phyloP scores from a whole-genome alignment of 2,329 filamentous ascomycete species.

The Tetracladium maxilliforme region DNA sequence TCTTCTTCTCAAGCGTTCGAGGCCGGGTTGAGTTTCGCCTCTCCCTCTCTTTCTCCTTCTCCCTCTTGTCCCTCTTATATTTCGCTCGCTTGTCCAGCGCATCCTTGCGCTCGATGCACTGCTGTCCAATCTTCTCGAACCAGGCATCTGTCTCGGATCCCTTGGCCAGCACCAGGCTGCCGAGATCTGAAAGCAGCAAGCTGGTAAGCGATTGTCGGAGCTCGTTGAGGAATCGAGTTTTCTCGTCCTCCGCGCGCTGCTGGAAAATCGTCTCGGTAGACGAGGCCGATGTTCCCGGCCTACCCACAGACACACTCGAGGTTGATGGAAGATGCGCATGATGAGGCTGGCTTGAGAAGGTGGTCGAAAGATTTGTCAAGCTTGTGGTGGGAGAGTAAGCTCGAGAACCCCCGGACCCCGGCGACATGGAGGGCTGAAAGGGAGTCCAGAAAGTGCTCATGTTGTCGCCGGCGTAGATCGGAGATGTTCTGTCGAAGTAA shows the following conservation, averaged over 20 bases:
- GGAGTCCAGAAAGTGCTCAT: conserved; percentile 81
- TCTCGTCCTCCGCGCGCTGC: conserved; percentile 43
- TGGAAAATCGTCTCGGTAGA: conserved; percentile 53
- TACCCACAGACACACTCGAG: too few species aligned
- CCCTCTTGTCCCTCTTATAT: conserved; percentile 14
- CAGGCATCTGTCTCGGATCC: conserved; percentile 84
- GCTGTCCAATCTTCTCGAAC: conserved; percentile 52
- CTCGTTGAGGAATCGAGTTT: conserved; percentile 62
- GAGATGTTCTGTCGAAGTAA: conserved; percentile 54
- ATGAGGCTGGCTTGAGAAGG: conserved; percentile 34
- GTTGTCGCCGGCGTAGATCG: conserved; percentile 59
- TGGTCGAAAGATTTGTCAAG: conserved; percentile 39
- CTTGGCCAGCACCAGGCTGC: conserved; percentile 69
- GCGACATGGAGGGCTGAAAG: conserved; percentile 55
- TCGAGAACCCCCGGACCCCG: conserved; percentile 44
- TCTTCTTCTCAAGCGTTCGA: conserved; percentile 46
- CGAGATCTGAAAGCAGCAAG: conserved; percentile 77
- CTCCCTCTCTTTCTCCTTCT: conserved; percentile 26
- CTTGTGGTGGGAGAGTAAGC: conserved; percentile 49
- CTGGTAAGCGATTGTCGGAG: conserved; percentile 70
- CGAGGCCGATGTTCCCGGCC: conserved; percentile 51
- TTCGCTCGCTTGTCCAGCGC: conserved; percentile 32
- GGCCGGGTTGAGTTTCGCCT: too few species aligned
- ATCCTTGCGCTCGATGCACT: conserved; percentile 46
- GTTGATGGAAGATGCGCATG: too few species aligned